Evolutionary conservation across 1,139 yeast species (phyloP).

Genomic region (Scheffersomyces stambukii): DNA sequence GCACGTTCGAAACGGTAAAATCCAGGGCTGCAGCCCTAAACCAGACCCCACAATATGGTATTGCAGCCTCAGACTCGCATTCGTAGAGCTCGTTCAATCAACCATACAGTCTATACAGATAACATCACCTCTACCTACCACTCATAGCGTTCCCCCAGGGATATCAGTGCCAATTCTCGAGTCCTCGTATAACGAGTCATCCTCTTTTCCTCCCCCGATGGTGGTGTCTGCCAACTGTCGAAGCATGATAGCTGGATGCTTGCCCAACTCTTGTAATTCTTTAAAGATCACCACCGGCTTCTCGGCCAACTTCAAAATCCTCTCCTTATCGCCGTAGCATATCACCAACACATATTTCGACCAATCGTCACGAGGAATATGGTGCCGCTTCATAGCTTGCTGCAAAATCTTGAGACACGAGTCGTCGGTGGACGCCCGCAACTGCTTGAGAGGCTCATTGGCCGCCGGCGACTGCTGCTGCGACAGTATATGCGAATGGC

Average conservation of each 20-base stretch:
- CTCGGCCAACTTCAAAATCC: conserved; percentile 79
- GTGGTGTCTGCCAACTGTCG: conserved; percentile 61
- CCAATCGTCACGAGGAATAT: conserved; percentile 79
- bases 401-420: conserved; percentile 87
- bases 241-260: conserved; percentile 91
- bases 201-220: conserved; percentile 27
- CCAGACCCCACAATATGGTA: too few species aligned
- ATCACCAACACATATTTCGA: conserved; percentile 84
- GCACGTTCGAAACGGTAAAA: too few species aligned
- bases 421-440: conserved; percentile 86
- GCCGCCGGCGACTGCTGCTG: conserved; percentile 5
- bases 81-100: too few species aligned
- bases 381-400: conserved; percentile 85
- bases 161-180: conserved; percentile 45
- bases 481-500: conserved; percentile 1
- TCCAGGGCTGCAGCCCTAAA: too few species aligned
- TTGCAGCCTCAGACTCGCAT: too few species aligned
- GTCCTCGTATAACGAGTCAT: conserved; percentile 33
- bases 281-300: conserved; percentile 87
- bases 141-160: conserved; percentile 51
- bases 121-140: not conserved
- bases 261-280: conserved; percentile 80
- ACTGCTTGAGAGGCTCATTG: conserved; percentile 75
- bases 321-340: conserved; percentile 86
- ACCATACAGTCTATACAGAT: too few species aligned